Evolutionary conservation across 108 stramenopile species (phyloP), one percentile per base, ranked within the genome.

Genomic region (Cyclotella baltica): DNA sequence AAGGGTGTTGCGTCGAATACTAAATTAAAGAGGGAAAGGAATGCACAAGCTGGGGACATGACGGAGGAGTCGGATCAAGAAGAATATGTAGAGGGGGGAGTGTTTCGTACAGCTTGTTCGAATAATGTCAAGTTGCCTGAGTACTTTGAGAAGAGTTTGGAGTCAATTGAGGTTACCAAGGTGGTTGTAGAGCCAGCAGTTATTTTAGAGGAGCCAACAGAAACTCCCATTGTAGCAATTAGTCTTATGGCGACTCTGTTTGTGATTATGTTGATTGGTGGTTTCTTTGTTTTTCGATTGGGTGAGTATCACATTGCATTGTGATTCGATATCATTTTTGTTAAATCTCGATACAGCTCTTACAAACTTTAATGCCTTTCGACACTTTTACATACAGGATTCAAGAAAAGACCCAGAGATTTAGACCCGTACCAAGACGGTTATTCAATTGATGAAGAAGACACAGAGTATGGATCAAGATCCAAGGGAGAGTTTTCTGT

Each of bases 101-200:
- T 43, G 5, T 73, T 62, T 52, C 59, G 72, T 22, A 51, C 40
- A 3, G 72, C 72, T 11, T 73, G 72, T 50, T 37, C 43, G 3
- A 50, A 63, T 8, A 33, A 59, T 16, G 33, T 51, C 5, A 35
- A 34, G 13, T 46, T 73, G 37, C 72, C 72, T 10, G 61, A 62
- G 6, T 73, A 73, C 31, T 62, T 73, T 40, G 59, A 73, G 25
- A 29, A 57, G 13, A 62, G 48, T 34, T 51, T 62, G 62, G 34
- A 50, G 8, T 25, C 20, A 10, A 34, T 63, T 18, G 51, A 73
- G 27, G 37, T 59, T 29, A 59, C 40, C 16, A 37, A 28, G 27
- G 36, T 70, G n/a, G 70, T n/a, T n/a, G n/a, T n/a, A n/a, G n/a
- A 28, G 57, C 2, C 25, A 20, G 56, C 59, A 15, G 3, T 22